These are phyloP conservation scores for Carallia brachiata DNA, from an alignment of 345 rosid genomes.

Conservation along the genomic window DNA sequence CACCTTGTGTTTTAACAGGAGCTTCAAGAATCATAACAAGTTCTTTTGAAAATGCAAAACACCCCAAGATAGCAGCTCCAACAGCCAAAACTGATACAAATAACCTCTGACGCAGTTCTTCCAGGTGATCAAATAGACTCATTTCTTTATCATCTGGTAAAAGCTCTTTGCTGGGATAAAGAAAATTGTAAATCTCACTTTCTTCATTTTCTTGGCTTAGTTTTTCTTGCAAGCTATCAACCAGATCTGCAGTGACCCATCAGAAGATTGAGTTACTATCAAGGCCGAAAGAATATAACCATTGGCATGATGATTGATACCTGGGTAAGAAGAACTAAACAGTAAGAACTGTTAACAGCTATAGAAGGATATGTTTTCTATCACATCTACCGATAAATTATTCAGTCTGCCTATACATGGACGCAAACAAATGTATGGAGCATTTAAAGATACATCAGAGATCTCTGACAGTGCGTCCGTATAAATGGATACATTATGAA, in stretches of 20 bases:
- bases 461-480: background rate
- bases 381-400: background rate
- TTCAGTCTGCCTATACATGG: background rate
- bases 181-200: conserved; percentile 63
- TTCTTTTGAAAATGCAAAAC: conserved; percentile 92
- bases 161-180: conserved; percentile 83
- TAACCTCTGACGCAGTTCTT: conserved; percentile 85
- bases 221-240: conserved; percentile 26
- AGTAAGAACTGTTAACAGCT: background rate
- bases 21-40: conserved; percentile 89
- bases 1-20: conserved; percentile 91
- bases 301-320: background rate
- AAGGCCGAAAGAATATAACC: background rate
- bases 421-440: background rate
- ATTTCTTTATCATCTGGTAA: conserved; percentile 96
- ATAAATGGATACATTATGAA: too few relatives aligned
- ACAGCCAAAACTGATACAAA: conserved; percentile 89
- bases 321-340: conserved; percentile 2
- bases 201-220: conserved; percentile 39
- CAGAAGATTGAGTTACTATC: conserved; percentile 16
- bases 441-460: background rate
- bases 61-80: conserved; percentile 87
- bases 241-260: conserved; percentile 30
- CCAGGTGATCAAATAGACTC: conserved; percentile 95
- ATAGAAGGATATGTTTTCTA: background rate